A percentile compares a stretch with the other conserved stretches of the same genome.
phyloP scores from a whole-genome alignment of 2,329 filamentous ascomycete genomes.

The Sporothrix humicola region DNA sequence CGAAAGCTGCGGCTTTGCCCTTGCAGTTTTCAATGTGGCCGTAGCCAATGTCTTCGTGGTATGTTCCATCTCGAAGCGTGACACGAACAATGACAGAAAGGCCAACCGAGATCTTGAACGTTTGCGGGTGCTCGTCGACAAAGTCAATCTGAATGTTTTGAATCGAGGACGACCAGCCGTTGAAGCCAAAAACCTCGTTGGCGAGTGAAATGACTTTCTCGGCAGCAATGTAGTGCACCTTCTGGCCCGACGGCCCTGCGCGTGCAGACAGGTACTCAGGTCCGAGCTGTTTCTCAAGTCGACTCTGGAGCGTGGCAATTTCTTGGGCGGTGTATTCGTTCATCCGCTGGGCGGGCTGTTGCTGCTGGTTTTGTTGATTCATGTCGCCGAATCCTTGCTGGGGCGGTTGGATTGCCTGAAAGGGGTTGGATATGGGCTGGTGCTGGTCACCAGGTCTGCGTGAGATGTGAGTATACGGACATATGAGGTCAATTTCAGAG shows the following conservation, averaged over 20 bases:
- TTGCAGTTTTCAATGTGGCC: slow-evolving; percentile 96
- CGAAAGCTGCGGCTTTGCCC: slow-evolving; percentile 92
- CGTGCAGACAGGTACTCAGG: slow-evolving; percentile 94
- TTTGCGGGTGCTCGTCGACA: slow-evolving; percentile 82
- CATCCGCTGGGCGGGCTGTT: slow-evolving; percentile 61
- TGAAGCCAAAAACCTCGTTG: slow-evolving; percentile 95
- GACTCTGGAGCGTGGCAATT: slow-evolving; percentile 83
- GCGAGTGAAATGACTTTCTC: slow-evolving; percentile 96
- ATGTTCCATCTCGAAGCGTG: slow-evolving; percentile 91
- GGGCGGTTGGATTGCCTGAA: slow-evolving; percentile 55
- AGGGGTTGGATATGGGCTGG: slow-evolving; percentile 73
- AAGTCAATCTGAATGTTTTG: slow-evolving; percentile 95
- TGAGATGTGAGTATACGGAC: neutral
- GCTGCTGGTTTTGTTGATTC: slow-evolving; percentile 15
- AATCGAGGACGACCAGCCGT: slow-evolving; percentile 96
- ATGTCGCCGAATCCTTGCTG: slow-evolving; percentile 25
- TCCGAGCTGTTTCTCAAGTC: slow-evolving; percentile 90
- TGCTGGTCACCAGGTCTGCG: slow-evolving; percentile 73
- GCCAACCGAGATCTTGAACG: slow-evolving; percentile 80
- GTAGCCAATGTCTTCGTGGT: slow-evolving; percentile 96
- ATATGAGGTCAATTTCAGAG: neutral
- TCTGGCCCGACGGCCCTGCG: slow-evolving; percentile 79
- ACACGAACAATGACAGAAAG: slow-evolving; percentile 90
- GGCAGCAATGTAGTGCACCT: slow-evolving; percentile 91
- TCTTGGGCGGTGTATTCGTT: slow-evolving; percentile 86